Evolutionary conservation across 1,284 basidiomycete species (phyloP), one percentile per base, ranked within the genome.

Genomic region (Rhizopogon parksii): DNA sequence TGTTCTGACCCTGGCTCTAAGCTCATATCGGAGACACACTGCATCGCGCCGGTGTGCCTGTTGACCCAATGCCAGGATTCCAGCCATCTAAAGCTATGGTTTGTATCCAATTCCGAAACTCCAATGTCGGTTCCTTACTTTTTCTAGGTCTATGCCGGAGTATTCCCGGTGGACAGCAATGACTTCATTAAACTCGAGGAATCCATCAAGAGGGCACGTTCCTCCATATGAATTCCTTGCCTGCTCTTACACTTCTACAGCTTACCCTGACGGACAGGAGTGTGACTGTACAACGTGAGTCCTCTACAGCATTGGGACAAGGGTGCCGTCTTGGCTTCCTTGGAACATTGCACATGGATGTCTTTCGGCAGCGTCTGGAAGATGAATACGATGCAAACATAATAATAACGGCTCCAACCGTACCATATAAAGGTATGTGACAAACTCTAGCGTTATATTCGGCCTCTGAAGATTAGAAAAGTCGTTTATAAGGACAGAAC

Each of bases 141-240:
- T 27, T 11, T 45, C 24, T 56, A 91, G 89, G 92, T 98, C 14
- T 99, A 88, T 63, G 95, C 96, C 1, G 95, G 96, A 34, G 80
- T 98, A 45, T 99, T 94, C 65, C 96, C 96, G 0, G 78, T 96
- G 39, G 93, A 99, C 56, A 88, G 83, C 47, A 87, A 78, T 49
- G 94, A 98, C 60, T 99, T 97, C 61, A 75, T 83, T 9, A 94
- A 95, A 71, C 78, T 99, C 1, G 95, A 99, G 68, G 96, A 99
- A 68, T 95, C 95, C 1, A 91, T 99, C 56, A 89, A 88, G 62
- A 72, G 93, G 60, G 93, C 95, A 62, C 52, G 80, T 65, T 40
- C 40, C 30, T 53, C 46, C 5, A 27, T 40, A 39, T 52, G 37
- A 25, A 25, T 37, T 38, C 32, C 51, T 27, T 8, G 49, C 52